Evolutionary conservation across 73 alveolate genomes (phyloP).

Genomic region (Durusdinium trenchii): DNA sequence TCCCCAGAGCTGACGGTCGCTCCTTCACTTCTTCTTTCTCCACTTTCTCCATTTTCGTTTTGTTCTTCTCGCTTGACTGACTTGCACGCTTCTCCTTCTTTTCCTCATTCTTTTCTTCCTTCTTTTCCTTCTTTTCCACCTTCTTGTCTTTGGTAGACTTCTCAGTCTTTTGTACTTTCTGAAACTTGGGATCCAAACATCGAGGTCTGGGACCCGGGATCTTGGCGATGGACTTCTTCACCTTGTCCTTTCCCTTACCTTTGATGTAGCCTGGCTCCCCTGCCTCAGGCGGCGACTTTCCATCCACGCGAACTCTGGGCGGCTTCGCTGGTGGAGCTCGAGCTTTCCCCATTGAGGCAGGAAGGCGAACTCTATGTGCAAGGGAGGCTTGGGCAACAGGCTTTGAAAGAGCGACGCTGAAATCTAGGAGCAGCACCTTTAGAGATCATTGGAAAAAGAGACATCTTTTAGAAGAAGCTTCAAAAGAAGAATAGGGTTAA

Average conservation of each 20-base stretch:
- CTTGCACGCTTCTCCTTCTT: background rate
- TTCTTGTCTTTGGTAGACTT: too few relatives aligned
- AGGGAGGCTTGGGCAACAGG: too few relatives aligned
- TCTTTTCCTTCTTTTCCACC: background rate
- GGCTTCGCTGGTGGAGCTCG: background rate
- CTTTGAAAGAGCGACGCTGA: too few relatives aligned
- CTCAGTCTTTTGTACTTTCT: background rate
- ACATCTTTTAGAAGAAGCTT: too few relatives aligned
- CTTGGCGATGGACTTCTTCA: too few relatives aligned
- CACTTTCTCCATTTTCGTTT: background rate
- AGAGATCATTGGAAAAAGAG: too few relatives aligned
- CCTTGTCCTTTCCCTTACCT: background rate
- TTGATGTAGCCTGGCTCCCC: background rate
- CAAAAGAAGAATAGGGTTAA: background rate
- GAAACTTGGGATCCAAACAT: background rate
- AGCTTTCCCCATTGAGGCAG: background rate
- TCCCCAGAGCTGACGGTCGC: background rate
- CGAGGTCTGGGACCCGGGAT: too few relatives aligned
- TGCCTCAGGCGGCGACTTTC: background rate
- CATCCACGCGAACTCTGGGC: background rate
- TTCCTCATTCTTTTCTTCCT: background rate
- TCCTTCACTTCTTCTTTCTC: background rate
- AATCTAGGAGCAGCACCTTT: too few relatives aligned
- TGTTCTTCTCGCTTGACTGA: background rate
- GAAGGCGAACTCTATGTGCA: background rate